Evolutionary conservation across 2,329 filamentous ascomycete genomes (phyloP), one percentile per base, ranked within the genome.

Genomic region (Daldinia sp.): DNA sequence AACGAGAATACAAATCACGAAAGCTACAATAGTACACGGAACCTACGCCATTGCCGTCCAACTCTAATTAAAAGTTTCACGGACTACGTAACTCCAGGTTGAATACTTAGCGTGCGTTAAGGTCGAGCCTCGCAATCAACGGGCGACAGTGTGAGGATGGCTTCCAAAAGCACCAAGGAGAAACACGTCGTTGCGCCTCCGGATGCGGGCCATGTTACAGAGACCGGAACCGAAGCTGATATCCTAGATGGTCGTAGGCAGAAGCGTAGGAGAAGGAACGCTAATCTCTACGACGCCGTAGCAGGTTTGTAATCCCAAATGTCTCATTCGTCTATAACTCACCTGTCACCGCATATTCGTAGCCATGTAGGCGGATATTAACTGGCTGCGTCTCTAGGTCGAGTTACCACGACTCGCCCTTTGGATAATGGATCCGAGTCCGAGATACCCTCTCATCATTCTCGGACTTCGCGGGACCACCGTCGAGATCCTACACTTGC

Each of bases 261-360:
- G 13, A 71, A 65, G 60, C 70, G 68, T 27, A 67, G 56, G 53
- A 72, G 56, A 65, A 67, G 72, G 74, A 74, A 69, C 47, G 82
- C 84, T 37, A 91, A 83, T 17, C 77, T 93, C 17, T 93, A 90
- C 75, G 90, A 93, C 77, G 90, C 89, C 13, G 88, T 92, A 55
- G 89, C 89, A 71, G 89, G 89, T 90, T 73, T 68, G 76, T 70
- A 30, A 53, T 19, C 19, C 29, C 21, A 3, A 25, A 23, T 32
- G 3, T 19, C 35, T 29, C 8, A 15, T 10, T 21, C 23, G n/a
- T 19, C 50, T 25, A 17, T n/a, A 10, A n/a, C 17, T 58, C 17
- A 13, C 50, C 17, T 30, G 19, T n/a, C 34, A 54, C n/a, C 15
- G 17, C 30, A 35, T 52, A 17, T 37, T 17, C 17, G 30, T 17